Percentiles rank a stretch among this genome's conserved stretches.
Conservation (phyloP, 768 basidiomycete species). For the Multifurca ochricompacta region DNA sequence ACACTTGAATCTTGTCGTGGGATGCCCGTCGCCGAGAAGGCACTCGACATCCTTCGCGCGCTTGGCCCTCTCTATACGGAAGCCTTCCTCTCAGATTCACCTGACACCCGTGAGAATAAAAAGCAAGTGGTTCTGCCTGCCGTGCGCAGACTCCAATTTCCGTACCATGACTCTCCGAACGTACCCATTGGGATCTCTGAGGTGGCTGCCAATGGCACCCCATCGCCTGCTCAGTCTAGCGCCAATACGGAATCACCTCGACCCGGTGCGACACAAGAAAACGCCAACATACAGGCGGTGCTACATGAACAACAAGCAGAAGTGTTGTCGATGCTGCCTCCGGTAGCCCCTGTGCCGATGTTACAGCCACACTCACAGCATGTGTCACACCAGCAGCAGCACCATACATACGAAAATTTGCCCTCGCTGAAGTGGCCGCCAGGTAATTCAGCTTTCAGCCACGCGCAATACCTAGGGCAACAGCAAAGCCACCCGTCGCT, state of each 20-base stretch:
- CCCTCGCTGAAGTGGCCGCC: neutral
- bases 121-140: slow-evolving; percentile 48
- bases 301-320: slow-evolving; percentile 1
- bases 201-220: neutral
- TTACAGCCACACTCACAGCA: slow-evolving; percentile 6
- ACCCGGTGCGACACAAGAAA: neutral
- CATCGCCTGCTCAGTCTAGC: slow-evolving; percentile 6
- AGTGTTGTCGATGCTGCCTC: neutral
- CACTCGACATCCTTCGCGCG: slow-evolving; percentile 51
- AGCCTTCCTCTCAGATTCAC: slow-evolving; percentile 38
- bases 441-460: neutral
- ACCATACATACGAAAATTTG: neutral
- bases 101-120: slow-evolving; percentile 40
- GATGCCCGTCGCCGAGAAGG: slow-evolving; percentile 56
- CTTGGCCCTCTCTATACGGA: slow-evolving; percentile 61
- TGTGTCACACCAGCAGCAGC: slow-evolving; percentile 9
- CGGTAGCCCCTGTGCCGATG: neutral
- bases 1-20: slow-evolving; percentile 55
- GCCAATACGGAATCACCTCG: neutral
- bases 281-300: neutral
- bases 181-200: slow-evolving; percentile 25
- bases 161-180: slow-evolving; percentile 62
- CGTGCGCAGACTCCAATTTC: slow-evolving; percentile 66
- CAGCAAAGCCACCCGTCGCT: neutral
- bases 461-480: neutral